phyloP scores from a whole-genome alignment of 495 filamentous ascomycete genomes.

The Cercophora newfieldiana region DNA sequence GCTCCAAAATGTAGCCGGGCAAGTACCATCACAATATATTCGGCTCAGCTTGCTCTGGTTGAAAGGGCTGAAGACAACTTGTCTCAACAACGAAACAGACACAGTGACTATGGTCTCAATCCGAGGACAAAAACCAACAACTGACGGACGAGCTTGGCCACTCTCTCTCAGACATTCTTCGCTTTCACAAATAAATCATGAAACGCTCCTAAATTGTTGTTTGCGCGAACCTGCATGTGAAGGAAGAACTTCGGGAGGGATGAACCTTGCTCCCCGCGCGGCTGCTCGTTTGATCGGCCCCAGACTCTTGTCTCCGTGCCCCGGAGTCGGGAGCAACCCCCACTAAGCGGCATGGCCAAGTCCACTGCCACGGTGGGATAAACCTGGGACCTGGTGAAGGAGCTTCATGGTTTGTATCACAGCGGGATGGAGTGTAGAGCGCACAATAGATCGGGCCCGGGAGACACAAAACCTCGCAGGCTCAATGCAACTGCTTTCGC shows the following conservation, averaged over 20 bases:
- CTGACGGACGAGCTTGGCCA: not conserved
- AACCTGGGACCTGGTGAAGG: not conserved
- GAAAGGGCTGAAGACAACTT: not conserved
- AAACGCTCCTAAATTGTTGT: not conserved
- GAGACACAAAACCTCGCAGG: too few species aligned
- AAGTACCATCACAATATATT: not conserved
- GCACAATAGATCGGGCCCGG: not conserved
- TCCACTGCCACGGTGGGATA: too few species aligned
- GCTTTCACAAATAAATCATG: not conserved
- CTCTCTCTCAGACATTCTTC: not conserved
- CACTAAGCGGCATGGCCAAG: not conserved
- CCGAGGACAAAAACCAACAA: not conserved
- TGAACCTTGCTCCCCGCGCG: not conserved
- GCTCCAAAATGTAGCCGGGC: too few species aligned
- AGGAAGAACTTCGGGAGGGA: not conserved
- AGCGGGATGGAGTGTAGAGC: not conserved
- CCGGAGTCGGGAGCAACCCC: not conserved
- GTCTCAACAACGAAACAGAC: not conserved
- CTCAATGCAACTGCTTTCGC: not conserved
- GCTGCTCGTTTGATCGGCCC: conserved; percentile 3
- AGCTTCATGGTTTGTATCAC: not conserved
- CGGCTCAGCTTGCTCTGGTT: not conserved
- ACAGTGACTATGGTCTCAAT: not conserved
- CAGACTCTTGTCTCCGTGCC: too few species aligned
- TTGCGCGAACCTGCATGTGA: not conserved